Evolutionary conservation across 73 alveolate genomes (phyloP), one percentile per base, ranked within the genome.

Genomic region (Paramecium primaurelia): DNA sequence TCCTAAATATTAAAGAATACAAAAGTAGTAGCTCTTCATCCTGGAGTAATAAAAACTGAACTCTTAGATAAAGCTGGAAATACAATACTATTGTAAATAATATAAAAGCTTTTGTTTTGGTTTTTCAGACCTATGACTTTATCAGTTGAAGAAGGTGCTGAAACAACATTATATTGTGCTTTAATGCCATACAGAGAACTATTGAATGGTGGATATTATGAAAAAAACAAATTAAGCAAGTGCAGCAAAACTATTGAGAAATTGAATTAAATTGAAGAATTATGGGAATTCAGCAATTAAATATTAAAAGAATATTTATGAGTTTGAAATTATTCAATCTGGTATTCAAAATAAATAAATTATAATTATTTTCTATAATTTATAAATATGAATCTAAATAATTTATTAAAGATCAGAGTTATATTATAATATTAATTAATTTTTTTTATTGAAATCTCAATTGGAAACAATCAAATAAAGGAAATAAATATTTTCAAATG

Each of bases 31-130:
- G 26, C 92, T 28, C 84, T 89, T 2, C 94, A 89, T 89, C 94
- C 94, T 14, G 94, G 94, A 71, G 94, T 37, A 6, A 83, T 89
- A 4, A 89, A 85, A 89, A 89, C 94, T 4, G 94, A 89, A 54
- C 32, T 89, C 22, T 20, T 44, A 30, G 59, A 73, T 36, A 73
- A 73, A 42, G 87, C 87, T 36, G 87, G 87, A 12, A 37, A 34
- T 73, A 73, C 58, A 12, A 37, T 37, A 37, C 14, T 80, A 14
- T 47, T 80, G 14, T 45, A 80, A 47, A 9, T 47, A 16, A 18
- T 80, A 20, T 26, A 45, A 45, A 80, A 47, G 30, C 10, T 49
- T 3, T 16, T 80, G 14, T 42, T 42, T 45, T 40, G 49, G 64
- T 80, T 80, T 9, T 80, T 80, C 18, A 42, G 60, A 22, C 87